phyloP scores from a whole-genome alignment of 176 grass and related monocot genomes.

The Pharus latifolius region DNA sequence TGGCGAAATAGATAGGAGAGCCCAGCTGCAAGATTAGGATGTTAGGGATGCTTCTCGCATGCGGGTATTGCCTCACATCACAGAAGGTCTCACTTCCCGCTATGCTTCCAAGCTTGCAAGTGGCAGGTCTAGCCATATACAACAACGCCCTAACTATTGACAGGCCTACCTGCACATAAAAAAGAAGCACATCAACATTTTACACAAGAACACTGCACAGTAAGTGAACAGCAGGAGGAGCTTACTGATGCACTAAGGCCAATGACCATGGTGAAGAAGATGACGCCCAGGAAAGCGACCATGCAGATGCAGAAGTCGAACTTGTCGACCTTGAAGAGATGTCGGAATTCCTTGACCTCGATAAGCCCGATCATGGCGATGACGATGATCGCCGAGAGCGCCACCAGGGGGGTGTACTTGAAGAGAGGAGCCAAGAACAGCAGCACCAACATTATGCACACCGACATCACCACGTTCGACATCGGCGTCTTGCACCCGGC shows the following conservation, averaged over 20 bases:
- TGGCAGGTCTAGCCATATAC: conserved; percentile 65
- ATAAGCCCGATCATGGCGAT: conserved; percentile 92
- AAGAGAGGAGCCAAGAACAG: conserved; percentile 91
- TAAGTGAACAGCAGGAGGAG: background rate
- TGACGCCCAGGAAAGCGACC: conserved; percentile 68
- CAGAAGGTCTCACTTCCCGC: conserved; percentile 48
- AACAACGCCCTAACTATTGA: conserved; percentile 69
- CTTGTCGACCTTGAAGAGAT: conserved; percentile 88
- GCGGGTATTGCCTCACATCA: conserved; percentile 61
- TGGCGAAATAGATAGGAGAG: conserved; percentile 75
- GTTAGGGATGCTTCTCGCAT: conserved; percentile 29
- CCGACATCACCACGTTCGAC: conserved; percentile 84
- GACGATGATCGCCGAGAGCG: conserved; percentile 72
- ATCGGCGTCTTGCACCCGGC: conserved; percentile 79
- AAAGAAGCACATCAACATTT: background rate
- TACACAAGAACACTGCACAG: background rate
- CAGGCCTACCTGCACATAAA: conserved; percentile 41
- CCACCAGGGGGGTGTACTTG: conserved; percentile 85
- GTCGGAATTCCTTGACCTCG: conserved; percentile 59
- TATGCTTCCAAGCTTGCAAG: conserved; percentile 74
- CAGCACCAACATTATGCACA: conserved; percentile 92
- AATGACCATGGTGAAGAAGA: conserved; percentile 86
- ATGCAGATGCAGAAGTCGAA: conserved; percentile 94
- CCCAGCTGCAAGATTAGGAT: conserved; percentile 61
- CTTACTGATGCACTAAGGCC: conserved; percentile 73